Conservation (phyloP, 73 alveolate genomes). For the Tetrahymena borealis region DNA sequence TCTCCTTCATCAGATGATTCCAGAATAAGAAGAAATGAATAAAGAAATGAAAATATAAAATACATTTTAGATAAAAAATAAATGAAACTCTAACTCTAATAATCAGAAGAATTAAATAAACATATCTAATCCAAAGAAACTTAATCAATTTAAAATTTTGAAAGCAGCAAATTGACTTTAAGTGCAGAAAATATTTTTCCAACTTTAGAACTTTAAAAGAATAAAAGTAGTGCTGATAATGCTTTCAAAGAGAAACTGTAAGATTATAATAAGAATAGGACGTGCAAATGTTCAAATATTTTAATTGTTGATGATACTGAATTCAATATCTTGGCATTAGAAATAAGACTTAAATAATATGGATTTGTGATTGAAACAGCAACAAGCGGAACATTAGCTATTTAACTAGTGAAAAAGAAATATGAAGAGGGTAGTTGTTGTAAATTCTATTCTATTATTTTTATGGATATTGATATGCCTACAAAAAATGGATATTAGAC, state of each 20-base stretch:
- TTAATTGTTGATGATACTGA: not conserved
- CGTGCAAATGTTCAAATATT: not conserved
- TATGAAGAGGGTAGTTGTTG: not conserved
- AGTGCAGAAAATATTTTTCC: too few relatives aligned
- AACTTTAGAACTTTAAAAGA: not conserved
- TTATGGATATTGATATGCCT: constrained; percentile 49
- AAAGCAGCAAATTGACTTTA: too few relatives aligned
- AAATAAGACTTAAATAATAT: not conserved
- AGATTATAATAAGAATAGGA: not conserved
- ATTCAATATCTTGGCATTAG: not conserved
- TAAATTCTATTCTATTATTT: not conserved
- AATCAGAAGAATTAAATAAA: too few relatives aligned
- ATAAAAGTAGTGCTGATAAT: not conserved
- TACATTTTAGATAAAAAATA: too few relatives aligned
- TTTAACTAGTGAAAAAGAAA: not conserved
- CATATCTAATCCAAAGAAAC: too few relatives aligned
- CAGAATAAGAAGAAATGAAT: too few relatives aligned
- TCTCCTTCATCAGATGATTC: not conserved
- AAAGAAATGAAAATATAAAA: too few relatives aligned
- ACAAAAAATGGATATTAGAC: constrained; percentile 36
- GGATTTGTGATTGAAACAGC: constrained; percentile 5
- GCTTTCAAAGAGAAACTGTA: not conserved
- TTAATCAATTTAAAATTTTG: too few relatives aligned
- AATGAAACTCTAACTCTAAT: too few relatives aligned
- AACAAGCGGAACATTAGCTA: constrained; percentile 23